Conservation (phyloP, 2,329 filamentous ascomycete species). For the Pseudogymnoascus sp. region DNA sequence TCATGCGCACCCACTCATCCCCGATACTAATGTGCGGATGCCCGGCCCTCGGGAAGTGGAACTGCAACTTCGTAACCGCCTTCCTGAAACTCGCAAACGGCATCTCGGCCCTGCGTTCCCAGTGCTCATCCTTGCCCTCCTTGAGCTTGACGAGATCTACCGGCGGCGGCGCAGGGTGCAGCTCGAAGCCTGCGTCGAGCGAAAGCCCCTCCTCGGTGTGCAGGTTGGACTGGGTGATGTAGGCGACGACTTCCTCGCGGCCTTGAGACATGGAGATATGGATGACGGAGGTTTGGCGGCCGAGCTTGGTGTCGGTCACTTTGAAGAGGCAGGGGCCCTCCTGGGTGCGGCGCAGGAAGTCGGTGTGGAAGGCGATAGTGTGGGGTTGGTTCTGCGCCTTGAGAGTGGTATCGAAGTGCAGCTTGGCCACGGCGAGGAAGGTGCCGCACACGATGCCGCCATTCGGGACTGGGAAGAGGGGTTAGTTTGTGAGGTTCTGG, state of each 20-base stretch:
- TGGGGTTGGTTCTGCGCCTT: constrained; percentile 52
- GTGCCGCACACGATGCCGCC: constrained; percentile 62
- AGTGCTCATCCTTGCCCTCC: constrained; percentile 39
- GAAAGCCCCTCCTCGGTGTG: constrained; percentile 49
- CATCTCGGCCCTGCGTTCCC: constrained; percentile 27
- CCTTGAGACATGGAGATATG: constrained; percentile 52
- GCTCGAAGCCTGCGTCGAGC: constrained; percentile 46
- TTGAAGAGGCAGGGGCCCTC: constrained; percentile 49
- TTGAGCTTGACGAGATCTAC: constrained; percentile 37
- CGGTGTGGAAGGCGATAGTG: constrained; percentile 56
- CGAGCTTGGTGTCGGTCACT: constrained; percentile 58
- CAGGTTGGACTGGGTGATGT: constrained; percentile 59
- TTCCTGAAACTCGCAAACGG: constrained; percentile 27
- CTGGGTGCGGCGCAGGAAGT: constrained; percentile 58
- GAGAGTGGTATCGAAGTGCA: constrained; percentile 53
- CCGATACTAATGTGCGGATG: constrained; percentile 35
- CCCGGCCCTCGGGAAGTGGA: constrained; percentile 44
- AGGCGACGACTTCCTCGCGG: constrained; percentile 56
- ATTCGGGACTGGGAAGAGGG: constrained; percentile 52
- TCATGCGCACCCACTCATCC: constrained; percentile 62
- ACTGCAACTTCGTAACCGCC: constrained; percentile 39
- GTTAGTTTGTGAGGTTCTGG: neutral
- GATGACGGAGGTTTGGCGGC: constrained; percentile 54
- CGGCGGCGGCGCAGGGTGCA: constrained; percentile 32
- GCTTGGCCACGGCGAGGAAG: constrained; percentile 51